Base-by-base conservation (phyloP, 2,329 filamentous ascomycete species). In the Aspergillus sp. region DNA sequence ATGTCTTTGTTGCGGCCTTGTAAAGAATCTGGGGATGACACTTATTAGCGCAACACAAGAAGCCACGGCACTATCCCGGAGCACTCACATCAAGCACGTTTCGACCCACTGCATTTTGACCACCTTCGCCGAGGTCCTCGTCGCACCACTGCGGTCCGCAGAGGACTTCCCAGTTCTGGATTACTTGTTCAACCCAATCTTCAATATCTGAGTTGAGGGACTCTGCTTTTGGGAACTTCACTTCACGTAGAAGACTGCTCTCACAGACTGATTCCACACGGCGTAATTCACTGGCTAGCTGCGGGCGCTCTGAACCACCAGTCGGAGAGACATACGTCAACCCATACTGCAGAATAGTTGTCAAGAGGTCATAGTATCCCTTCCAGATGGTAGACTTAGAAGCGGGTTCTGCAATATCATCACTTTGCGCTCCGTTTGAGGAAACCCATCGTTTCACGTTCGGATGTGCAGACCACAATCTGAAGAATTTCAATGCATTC, bases 1-100 rank as follows among this genome's bases (percentile, higher is more conserved):
- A 98, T 0, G 90, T 95, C 66, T 93, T 95, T 7, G 86, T 89
- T 6, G 91, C 88, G 19, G 90, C 88, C 33, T 86, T 85, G 66
- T 97, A 98, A 6, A 98, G 75, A 27, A 90, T 87, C 65, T 93
- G 19, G 44, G 32, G 11, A 35, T 41, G 29, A 47, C 33, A n/a
- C 40, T 31, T 12, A 40, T 61, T 38, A 61, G 51, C 33, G 31
- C 6, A 26, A 19, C 19, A 19, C 19, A 19, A 19, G 19, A 4
- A 19, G 19, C 4, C 30, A 12, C 26, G 7, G 11, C 29, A 4
- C 11, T 27, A 27, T 27, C 27, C 13, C 27, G 7, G 36, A 35
- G 38, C 36, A 60, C 69, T 56, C 64, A 78, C 76, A 57, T 83
- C 90, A 33, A 98, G 77, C 29, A 94, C 82, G 40, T 83, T 83